Evolutionary conservation across 331 rosid species (phyloP), one percentile per base, ranked within the genome.

Genomic region (Malus hybrid): DNA sequence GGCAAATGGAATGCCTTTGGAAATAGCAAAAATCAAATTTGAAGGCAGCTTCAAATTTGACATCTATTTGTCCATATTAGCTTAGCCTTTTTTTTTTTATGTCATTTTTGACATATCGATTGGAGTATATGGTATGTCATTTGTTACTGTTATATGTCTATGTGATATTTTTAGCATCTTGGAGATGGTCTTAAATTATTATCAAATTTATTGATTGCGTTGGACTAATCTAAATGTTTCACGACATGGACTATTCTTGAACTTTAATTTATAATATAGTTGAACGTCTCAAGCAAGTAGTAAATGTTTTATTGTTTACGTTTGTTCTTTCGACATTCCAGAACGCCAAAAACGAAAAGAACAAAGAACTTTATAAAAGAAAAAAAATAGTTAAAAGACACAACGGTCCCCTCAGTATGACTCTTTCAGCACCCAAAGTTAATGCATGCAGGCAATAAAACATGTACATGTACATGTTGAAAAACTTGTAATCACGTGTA

Each of bases 1-100:
- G 4, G 0, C 44, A 39, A 39, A 1, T 39, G 0, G 0, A 39
- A 0, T 39, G 1, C 0, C 4, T 39, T 39, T 39, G 0, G 0
- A 39, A 39, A 39, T 39, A 39, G 1, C 12, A 39, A 39, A 39
- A 39, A 39, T 11, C 12, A 7, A 10, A 9, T 39, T 39, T 36
- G 11, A 8, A 0, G 3, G 3, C 3, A 36, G 3, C 0, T 0
- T 36, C 11, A 28, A 36, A 36, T 36, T 36, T 39, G 12, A 39
- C 1, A 36, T 39, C 4, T 39, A 1, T 3, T 36, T 9, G 0
- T 9, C 10, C 0, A 39, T 39, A 11, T 39, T 3, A 9, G 44
- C 3, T 39, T 39, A 39, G 4, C 8, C 3, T 39, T 39, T 11
- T 39, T 39, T 39, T 39, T 2, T 9, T 0, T 0, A 2, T 39